These are phyloP conservation scores for Nakaseomyces nivariensis DNA, from an alignment of 1,139 yeast species.

Conservation along the genomic window DNA sequence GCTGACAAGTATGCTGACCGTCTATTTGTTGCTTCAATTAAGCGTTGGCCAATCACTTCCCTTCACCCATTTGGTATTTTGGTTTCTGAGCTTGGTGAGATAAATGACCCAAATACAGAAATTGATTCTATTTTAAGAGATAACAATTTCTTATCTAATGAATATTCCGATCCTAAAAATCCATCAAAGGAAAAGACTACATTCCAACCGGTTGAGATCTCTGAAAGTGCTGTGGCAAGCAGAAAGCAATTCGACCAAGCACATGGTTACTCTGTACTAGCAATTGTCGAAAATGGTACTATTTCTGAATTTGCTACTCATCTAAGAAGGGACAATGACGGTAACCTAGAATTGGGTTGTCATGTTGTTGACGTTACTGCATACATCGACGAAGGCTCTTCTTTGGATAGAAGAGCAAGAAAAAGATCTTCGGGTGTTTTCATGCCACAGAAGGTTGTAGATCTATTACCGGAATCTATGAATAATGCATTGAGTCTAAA, in stretches of 20 bases:
- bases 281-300: conserved; percentile 52
- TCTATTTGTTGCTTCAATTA: conserved; percentile 86
- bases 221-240: conserved; percentile 31
- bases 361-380: conserved; percentile 76
- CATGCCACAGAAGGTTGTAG: conserved; percentile 67
- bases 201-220: conserved; percentile 21
- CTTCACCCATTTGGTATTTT: conserved; percentile 95
- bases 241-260: conserved; percentile 56
- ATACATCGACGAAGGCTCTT: conserved; percentile 59
- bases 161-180: conserved; percentile 50
- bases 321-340: conserved; percentile 41
- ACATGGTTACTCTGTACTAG: conserved; percentile 41
- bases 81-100: conserved; percentile 74
- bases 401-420: conserved; percentile 80
- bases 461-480: conserved; percentile 60
- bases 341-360: conserved; percentile 51
- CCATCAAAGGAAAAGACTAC: conserved; percentile 26
- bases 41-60: conserved; percentile 98
- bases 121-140: conserved; percentile 86
- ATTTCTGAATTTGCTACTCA: conserved; percentile 71
- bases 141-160: conserved; percentile 83
- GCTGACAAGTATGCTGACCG: conserved; percentile 75
- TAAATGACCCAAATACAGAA: conserved; percentile 70
- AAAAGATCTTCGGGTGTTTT: conserved; percentile 85
- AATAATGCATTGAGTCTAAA: conserved; percentile 53